phyloP scores from a whole-genome alignment of 2,329 filamentous ascomycete genomes.

The Trichothecium sympodiale region DNA sequence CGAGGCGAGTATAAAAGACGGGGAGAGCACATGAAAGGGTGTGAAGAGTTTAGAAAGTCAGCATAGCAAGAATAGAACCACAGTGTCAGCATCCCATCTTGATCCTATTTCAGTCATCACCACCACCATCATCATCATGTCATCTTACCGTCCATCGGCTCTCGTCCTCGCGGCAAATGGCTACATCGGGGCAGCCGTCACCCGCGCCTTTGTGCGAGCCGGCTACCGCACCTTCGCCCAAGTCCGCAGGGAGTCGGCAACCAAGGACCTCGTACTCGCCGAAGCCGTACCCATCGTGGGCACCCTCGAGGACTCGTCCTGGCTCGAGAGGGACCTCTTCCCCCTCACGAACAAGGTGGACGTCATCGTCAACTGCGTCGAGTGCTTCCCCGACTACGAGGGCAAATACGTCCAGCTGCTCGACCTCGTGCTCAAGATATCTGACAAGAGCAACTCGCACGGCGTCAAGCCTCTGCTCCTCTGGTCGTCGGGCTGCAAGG shows the following conservation, averaged over 20 bases:
- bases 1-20: no score
- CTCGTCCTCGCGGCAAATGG: conserved; percentile 37
- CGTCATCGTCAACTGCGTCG: conserved; percentile 30
- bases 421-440: conserved; percentile 20
- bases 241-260: conserved; percentile 21
- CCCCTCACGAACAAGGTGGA: conserved; percentile 21
- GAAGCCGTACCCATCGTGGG: conserved; percentile 31
- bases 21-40: no score
- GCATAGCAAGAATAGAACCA: no score
- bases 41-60: no score
- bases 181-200: conserved; percentile 34
- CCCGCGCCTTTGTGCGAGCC: conserved; percentile 30
- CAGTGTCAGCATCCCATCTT: no score
- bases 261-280: conserved; percentile 15
- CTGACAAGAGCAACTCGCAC: conserved; percentile 17
- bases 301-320: conserved; percentile 19
- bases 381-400: conserved; percentile 26
- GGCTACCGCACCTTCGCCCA: conserved; percentile 35
- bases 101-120: no score
- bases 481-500: conserved; percentile 37
- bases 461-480: conserved; percentile 29
- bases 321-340: conserved; percentile 15
- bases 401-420: conserved; percentile 26
- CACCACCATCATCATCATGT: no score
- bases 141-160: conserved; percentile 14